Evolutionary conservation across 169 alveolate species (phyloP).

Genomic region (Eimeria tenella): DNA sequence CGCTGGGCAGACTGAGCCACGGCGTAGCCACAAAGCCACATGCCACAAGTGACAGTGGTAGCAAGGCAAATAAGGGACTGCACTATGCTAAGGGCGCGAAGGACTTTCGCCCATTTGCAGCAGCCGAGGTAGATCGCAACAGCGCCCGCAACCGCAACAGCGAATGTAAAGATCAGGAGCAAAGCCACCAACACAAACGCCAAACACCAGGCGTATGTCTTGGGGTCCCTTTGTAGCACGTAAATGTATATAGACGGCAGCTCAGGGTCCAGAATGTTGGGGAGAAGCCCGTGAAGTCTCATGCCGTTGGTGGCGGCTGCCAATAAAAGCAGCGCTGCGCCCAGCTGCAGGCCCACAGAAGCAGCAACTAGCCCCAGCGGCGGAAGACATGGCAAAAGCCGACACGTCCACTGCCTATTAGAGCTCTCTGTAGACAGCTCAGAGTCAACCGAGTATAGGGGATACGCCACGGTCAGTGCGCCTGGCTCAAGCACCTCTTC

Average conservation of each 20-base stretch:
- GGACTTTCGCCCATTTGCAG: slow-evolving; percentile 58
- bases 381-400: slow-evolving; percentile 59
- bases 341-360: slow-evolving; percentile 59
- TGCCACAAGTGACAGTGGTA: slow-evolving; percentile 12
- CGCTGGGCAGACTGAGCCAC: slow-evolving; percentile 34
- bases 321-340: not conserved
- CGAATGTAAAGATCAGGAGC: not conserved
- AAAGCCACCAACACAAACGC: slow-evolving; percentile 5
- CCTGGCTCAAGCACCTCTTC: slow-evolving; percentile 61
- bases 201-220: slow-evolving; percentile 49
- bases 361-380: slow-evolving; percentile 58
- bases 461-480: slow-evolving; percentile 43
- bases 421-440: slow-evolving; percentile 65
- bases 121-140: slow-evolving; percentile 29
- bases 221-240: slow-evolving; percentile 2
- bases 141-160: slow-evolving; percentile 2
- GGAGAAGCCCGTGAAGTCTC: slow-evolving; percentile 47
- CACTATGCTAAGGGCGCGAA: slow-evolving; percentile 42
- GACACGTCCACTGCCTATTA: slow-evolving; percentile 67
- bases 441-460: slow-evolving; percentile 48
- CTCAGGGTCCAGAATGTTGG: slow-evolving; percentile 35
- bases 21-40: slow-evolving; percentile 44
- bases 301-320: slow-evolving; percentile 56
- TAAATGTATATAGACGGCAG: slow-evolving; percentile 6
- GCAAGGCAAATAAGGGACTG: slow-evolving; percentile 33